phyloP scores from a whole-genome alignment of 2,329 filamentous ascomycete genomes.

The Diaporthe amygdali region DNA sequence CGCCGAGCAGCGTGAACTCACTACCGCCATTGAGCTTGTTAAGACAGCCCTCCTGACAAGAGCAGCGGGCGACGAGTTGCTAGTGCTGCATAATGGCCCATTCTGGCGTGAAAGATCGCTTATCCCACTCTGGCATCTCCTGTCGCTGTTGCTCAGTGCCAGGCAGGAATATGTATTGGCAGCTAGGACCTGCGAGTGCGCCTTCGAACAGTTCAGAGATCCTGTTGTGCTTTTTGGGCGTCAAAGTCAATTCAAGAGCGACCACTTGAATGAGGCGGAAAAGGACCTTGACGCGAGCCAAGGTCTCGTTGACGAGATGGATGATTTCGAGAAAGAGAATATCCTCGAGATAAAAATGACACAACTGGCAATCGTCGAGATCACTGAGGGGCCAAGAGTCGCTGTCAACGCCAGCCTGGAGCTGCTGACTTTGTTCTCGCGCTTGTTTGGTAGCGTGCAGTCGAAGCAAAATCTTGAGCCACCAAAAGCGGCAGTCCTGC shows the following conservation, averaged over 20 bases:
- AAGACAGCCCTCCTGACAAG: constrained; percentile 75
- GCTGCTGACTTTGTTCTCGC: constrained; percentile 79
- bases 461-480: constrained; percentile 45
- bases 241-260: constrained; percentile 64
- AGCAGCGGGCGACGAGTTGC: constrained; percentile 51
- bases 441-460: constrained; percentile 72
- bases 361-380: constrained; percentile 82
- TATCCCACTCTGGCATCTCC: constrained; percentile 88
- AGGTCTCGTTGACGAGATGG: constrained; percentile 79
- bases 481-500: constrained; percentile 56
- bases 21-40: constrained; percentile 80
- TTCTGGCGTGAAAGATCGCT: constrained; percentile 69
- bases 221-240: constrained; percentile 72
- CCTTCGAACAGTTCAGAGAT: constrained; percentile 87
- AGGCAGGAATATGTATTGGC: constrained; percentile 85
- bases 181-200: constrained; percentile 82
- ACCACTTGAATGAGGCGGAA: constrained; percentile 67
- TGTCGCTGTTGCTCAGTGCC: constrained; percentile 84
- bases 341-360: constrained; percentile 97
- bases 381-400: constrained; percentile 80
- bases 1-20: constrained; percentile 83
- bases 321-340: constrained; percentile 80
- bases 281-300: constrained; percentile 36
- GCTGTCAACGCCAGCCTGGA: constrained; percentile 91
- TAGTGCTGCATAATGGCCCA: constrained; percentile 49